These are phyloP conservation scores for Senna siamea DNA, from an alignment of 306 rosid genomes.

Conservation along the genomic window DNA sequence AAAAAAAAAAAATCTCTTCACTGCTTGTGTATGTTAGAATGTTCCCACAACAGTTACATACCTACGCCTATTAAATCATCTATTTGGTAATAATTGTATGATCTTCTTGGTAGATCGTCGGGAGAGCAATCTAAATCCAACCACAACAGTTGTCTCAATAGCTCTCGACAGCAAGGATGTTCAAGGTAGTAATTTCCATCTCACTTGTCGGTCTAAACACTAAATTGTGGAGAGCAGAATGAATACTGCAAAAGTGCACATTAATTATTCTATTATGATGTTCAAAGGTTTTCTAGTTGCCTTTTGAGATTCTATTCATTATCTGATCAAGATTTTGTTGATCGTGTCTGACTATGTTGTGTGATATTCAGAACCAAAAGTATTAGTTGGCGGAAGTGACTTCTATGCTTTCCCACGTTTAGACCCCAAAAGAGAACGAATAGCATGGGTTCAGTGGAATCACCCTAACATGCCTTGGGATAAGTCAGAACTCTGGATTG, in stretches of 20 bases:
- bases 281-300: conserved; percentile 16
- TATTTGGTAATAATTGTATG: conserved; percentile 21
- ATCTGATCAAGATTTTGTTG: conserved; percentile 18
- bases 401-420: conserved; percentile 95
- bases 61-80: neutral
- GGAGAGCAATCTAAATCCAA: conserved; percentile 64
- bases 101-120: conserved; percentile 66
- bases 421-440: conserved; percentile 68
- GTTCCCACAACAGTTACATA: neutral
- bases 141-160: conserved; percentile 70
- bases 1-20: neutral
- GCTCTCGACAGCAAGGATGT: conserved; percentile 56
- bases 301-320: conserved; percentile 21
- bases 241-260: conserved; percentile 15
- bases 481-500: conserved; percentile 93
- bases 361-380: conserved; percentile 67
- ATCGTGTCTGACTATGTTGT: conserved; percentile 24
- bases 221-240: conserved; percentile 1
- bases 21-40: conserved; percentile 17
- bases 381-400: conserved; percentile 75
- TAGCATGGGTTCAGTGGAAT: conserved; percentile 96
- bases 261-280: neutral
- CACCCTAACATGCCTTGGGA: conserved; percentile 99
- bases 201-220: conserved; percentile 3
- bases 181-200: conserved; percentile 61